Evolutionary conservation across 2,329 filamentous ascomycete genomes (phyloP).

Genomic region (Orbilia brochopaga): DNA sequence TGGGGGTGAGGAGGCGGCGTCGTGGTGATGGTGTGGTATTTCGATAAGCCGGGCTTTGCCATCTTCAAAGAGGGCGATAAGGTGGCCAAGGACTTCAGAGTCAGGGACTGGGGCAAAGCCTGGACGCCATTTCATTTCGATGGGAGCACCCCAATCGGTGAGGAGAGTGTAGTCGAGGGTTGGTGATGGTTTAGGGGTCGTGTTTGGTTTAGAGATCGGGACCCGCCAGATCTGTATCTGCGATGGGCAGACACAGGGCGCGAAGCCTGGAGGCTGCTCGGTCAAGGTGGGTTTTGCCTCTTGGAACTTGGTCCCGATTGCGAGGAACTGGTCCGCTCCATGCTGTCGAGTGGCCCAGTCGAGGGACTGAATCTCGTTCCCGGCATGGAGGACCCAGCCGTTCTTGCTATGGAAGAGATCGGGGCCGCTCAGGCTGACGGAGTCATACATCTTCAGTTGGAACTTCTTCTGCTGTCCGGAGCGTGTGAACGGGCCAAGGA

Average conservation of each 20-base stretch:
- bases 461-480: constrained; percentile 44
- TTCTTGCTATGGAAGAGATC: constrained; percentile 40
- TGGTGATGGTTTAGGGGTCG: constrained; percentile 57
- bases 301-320: constrained; percentile 43
- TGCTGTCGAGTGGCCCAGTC: constrained; percentile 41
- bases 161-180: constrained; percentile 61
- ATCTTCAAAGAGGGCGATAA: constrained; percentile 62
- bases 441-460: constrained; percentile 38
- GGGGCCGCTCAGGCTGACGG: constrained; percentile 16
- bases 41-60: constrained; percentile 59
- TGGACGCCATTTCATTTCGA: constrained; percentile 62
- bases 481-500: constrained; percentile 29
- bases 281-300: constrained; percentile 40
- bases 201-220: constrained; percentile 52
- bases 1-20: constrained; percentile 55
- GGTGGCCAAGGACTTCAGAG: constrained; percentile 59
- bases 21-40: constrained; percentile 55
- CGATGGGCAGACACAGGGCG: constrained; percentile 57
- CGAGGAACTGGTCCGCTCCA: constrained; percentile 52
- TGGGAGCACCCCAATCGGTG: constrained; percentile 61
- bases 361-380: constrained; percentile 42
- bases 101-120: constrained; percentile 53
- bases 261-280: constrained; percentile 59
- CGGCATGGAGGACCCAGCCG: constrained; percentile 42
- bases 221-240: constrained; percentile 64